These are phyloP conservation scores for Acanthamoeba castellanii DNA, from an alignment of 208 protist species.

Conservation along the genomic window DNA sequence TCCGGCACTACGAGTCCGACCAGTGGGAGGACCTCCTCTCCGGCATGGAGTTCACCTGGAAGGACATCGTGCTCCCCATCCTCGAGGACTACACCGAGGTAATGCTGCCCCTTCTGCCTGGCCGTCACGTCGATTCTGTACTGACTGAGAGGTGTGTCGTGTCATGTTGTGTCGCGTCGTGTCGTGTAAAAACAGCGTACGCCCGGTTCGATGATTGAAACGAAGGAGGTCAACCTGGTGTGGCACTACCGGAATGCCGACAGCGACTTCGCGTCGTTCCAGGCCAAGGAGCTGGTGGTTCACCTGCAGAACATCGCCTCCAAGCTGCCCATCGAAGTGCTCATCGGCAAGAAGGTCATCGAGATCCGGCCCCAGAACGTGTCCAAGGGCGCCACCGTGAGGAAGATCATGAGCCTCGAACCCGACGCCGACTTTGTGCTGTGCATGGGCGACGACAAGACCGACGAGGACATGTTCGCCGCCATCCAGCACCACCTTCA, in stretches of 20 bases:
- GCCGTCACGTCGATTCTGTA: not conserved
- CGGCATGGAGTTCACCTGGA: slow-evolving; percentile 81
- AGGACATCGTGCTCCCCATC: slow-evolving; percentile 77
- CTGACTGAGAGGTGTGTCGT: not conserved
- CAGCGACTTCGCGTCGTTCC: slow-evolving; percentile 87
- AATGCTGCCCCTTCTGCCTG: not conserved
- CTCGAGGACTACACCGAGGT: slow-evolving; percentile 75
- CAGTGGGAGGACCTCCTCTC: slow-evolving; percentile 70
- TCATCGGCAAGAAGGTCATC: slow-evolving; percentile 81
- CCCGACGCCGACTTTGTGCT: slow-evolving; percentile 71
- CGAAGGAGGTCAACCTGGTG: slow-evolving; percentile 83
- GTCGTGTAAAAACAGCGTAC: slow-evolving; percentile 76
- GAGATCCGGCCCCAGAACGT: slow-evolving; percentile 73
- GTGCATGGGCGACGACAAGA: slow-evolving; percentile 76
- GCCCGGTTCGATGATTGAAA: slow-evolving; percentile 85
- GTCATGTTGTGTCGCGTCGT: too few species aligned
- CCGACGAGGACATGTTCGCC: slow-evolving; percentile 74
- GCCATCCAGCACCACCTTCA: slow-evolving; percentile 64
- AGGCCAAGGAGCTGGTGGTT: slow-evolving; percentile 86
- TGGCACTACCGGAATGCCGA: slow-evolving; percentile 89
- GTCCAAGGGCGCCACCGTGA: slow-evolving; percentile 60
- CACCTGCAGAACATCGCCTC: slow-evolving; percentile 82
- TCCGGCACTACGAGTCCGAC: slow-evolving; percentile 52
- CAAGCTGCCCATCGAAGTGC: slow-evolving; percentile 84
- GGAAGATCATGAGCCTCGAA: slow-evolving; percentile 42